phyloP scores from a whole-genome alignment of 2,329 filamentous ascomycete species.

The Aspergillus pseudotamarii region DNA sequence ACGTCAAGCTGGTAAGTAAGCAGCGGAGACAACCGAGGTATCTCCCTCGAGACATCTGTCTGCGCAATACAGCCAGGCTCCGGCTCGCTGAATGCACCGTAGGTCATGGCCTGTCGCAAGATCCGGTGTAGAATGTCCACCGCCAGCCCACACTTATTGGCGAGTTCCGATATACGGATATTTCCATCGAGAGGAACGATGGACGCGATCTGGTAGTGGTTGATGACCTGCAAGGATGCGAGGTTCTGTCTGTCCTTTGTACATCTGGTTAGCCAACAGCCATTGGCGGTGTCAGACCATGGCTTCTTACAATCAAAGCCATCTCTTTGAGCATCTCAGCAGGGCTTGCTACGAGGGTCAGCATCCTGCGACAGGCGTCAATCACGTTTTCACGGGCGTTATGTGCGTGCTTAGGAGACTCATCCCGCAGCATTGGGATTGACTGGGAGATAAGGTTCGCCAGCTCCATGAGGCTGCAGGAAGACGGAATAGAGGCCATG shows the following conservation, averaged over 20 bases:
- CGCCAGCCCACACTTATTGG: neutral
- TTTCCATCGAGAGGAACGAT: neutral
- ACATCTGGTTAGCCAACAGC: neutral
- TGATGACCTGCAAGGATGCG: neutral
- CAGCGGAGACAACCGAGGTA: neutral
- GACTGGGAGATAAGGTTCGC: neutral
- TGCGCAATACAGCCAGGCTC: neutral
- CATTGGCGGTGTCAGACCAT: neutral
- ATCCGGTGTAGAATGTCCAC: neutral
- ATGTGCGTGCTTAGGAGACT: neutral
- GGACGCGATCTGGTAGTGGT: neutral
- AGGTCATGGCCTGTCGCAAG: neutral
- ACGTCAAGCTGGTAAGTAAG: neutral
- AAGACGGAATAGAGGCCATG: neutral
- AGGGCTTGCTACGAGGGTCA: neutral
- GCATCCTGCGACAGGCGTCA: neutral
- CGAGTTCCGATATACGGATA: neutral
- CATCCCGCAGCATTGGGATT: neutral
- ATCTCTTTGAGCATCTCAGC: neutral
- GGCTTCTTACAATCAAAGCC: neutral
- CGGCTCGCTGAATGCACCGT: neutral
- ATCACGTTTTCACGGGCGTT: neutral
- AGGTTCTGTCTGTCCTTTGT: neutral
- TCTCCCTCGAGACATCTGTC: neutral
- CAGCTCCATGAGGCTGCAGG: neutral